Percentiles rank a stretch among this genome's conserved stretches.
phyloP scores from a whole-genome alignment of 2,329 filamentous ascomycete genomes.

The Neopestalotiopsis rosae region DNA sequence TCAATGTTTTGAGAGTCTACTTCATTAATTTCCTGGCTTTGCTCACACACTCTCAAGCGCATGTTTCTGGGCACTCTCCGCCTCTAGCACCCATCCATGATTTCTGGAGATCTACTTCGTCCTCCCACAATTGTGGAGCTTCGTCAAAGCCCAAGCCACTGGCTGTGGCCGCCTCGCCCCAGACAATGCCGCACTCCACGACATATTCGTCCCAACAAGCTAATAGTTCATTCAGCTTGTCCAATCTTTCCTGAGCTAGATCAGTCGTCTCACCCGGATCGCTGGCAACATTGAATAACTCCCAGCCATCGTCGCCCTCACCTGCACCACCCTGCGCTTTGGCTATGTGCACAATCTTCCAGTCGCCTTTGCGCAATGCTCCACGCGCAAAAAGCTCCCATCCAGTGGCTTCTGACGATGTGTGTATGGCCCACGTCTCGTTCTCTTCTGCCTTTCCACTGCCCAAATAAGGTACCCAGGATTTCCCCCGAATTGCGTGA shows the following conservation, averaged over 20 bases:
- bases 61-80: not conserved
- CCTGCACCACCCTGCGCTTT: constrained; percentile 14
- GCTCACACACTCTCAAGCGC: not conserved
- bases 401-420: constrained; percentile 21
- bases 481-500: not conserved
- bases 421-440: constrained; percentile 24
- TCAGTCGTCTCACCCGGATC: constrained; percentile 24
- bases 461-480: constrained; percentile 25
- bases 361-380: constrained; percentile 23
- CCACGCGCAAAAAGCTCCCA: constrained; percentile 26
- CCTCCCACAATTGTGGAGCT: not conserved
- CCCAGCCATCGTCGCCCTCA: constrained; percentile 23
- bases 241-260: constrained; percentile 1
- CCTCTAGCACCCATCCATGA: not conserved
- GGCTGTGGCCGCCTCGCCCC: not conserved
- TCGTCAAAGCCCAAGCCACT: not conserved
- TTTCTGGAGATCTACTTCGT: not conserved
- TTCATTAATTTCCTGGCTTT: not conserved
- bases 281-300: constrained; percentile 23
- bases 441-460: constrained; percentile 20
- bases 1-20: not conserved
- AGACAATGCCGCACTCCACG: not conserved
- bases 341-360: constrained; percentile 24
- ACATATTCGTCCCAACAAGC: not conserved
- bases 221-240: not conserved